Conservation (phyloP, 129 eudicot species). For the Dittrichia graveolens region DNA sequence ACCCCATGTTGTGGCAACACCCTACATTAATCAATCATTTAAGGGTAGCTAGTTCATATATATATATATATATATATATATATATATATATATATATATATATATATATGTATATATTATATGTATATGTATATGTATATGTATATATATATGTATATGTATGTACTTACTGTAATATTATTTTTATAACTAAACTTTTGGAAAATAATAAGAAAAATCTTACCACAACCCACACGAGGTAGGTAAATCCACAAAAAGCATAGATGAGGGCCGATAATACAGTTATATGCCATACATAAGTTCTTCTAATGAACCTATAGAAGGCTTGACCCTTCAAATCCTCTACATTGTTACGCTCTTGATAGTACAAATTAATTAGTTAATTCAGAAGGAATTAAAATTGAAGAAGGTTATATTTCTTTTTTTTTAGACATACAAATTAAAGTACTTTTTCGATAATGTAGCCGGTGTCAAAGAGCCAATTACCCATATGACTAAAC, state of each 20-base stretch:
- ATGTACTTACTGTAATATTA: too few relatives aligned
- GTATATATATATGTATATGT: too few relatives aligned
- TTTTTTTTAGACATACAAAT: neutral
- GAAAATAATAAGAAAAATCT: neutral
- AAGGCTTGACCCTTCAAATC: slow-evolving; percentile 27
- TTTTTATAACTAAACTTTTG: too few relatives aligned
- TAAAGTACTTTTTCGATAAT: slow-evolving; percentile 9
- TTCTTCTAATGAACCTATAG: slow-evolving; percentile 23
- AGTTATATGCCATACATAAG: neutral
- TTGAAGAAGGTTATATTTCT: too few relatives aligned
- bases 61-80: too few relatives aligned
- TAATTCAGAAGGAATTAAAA: too few relatives aligned
- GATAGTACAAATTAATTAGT: neutral
- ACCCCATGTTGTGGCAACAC: slow-evolving; percentile 1
- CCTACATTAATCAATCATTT: neutral
- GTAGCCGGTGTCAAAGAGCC: slow-evolving; percentile 30
- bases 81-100: too few relatives aligned
- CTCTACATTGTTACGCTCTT: slow-evolving; percentile 26
- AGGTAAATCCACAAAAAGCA: slow-evolving; percentile 25
- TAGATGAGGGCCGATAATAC: neutral
- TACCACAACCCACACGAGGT: slow-evolving; percentile 25
- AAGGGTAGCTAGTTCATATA: neutral
- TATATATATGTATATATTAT: too few relatives aligned
- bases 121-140: too few relatives aligned
- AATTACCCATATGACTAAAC: slow-evolving; percentile 45